Evolutionary conservation across 768 basidiomycete species (phyloP).

Genomic region (Leccinum arenicola): DNA sequence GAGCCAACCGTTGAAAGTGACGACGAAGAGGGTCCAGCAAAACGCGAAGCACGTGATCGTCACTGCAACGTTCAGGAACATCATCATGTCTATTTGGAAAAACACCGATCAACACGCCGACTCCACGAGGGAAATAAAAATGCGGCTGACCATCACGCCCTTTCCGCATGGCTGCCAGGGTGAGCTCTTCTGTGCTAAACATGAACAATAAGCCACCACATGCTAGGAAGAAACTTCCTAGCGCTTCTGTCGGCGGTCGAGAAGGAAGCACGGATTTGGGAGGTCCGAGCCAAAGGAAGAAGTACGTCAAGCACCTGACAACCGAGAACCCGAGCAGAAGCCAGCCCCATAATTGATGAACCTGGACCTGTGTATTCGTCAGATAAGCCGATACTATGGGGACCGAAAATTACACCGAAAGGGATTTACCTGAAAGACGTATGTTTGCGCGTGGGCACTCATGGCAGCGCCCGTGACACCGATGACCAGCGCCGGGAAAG

Average conservation of each 20-base stretch:
- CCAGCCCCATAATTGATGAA: constrained; percentile 90
- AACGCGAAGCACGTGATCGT: constrained; percentile 85
- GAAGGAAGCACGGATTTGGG: constrained; percentile 84
- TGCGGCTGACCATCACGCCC: constrained; percentile 69
- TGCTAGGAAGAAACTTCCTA: constrained; percentile 83
- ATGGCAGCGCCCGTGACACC: constrained; percentile 93
- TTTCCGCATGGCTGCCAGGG: constrained; percentile 86
- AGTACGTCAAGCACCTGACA: constrained; percentile 85
- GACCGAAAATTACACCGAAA: not conserved
- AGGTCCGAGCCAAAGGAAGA: constrained; percentile 89
- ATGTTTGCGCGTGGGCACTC: constrained; percentile 88
- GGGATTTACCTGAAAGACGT: constrained; percentile 74
- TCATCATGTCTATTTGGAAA: constrained; percentile 65
- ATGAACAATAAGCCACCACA: constrained; percentile 90
- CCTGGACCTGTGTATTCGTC: constrained; percentile 58
- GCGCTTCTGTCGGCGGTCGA: constrained; percentile 89
- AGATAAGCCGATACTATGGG: constrained; percentile 2
- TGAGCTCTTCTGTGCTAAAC: constrained; percentile 85
- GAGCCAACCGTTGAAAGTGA: constrained; percentile 82
- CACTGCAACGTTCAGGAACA: constrained; percentile 84
- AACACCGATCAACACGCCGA: constrained; percentile 5
- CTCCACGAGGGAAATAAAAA: not conserved
- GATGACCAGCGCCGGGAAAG: constrained; percentile 89
- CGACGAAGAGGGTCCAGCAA: constrained; percentile 75
- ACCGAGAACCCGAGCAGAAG: constrained; percentile 76